Base-by-base conservation (phyloP, 176 grass and related monocot species). In the Carex kokanica region DNA sequence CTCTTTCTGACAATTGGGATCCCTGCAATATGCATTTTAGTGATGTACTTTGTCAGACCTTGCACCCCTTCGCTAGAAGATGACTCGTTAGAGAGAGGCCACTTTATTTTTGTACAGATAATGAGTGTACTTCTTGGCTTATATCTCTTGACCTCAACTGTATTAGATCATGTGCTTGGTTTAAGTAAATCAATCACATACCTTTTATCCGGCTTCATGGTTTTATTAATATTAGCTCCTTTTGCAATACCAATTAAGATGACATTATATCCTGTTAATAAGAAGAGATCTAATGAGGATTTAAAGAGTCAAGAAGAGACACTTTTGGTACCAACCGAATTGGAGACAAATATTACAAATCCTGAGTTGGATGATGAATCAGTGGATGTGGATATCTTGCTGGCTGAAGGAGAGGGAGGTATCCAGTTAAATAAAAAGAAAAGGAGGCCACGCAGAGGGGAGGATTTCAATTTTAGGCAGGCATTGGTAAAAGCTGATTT, bases 401-500 rank as follows among this genome's bases (percentile, higher is more conserved):
- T 89, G 17, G 95, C 95, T 10, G 95, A 93, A 83, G 95, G 92
- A 63, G 95, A 95, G 77, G 92, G 95, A 12, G 95, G 92, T 40
- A 80, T 98, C 60, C 90, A 94, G 58, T 80, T 82, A 16, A 82
- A 82, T 51, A 82, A 90, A 29, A 93, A 91, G 60, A 98, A 89
- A 74, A 94, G 92, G 84, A 84, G 81, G 40, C 95, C 95, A 31
- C 90, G 67, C 79, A 95, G 95, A 63, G 95, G 95, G 69, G 92
- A 98, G 15, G 95, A 98, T 83, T 98, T 98, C 55, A 92, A 84
- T 78, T 93, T 98, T 65, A 88, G 81, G n/a, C 90, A 98, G 87
- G 95, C 92, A 2, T 21, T 94, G 40, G 75, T 98, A 13, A 98
- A 98, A 83, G 95, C 95, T 21, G 95, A 98, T 79, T 98, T 98